phyloP scores from a whole-genome alignment of 2,329 filamentous ascomycete species.

The Shiraia sp. region DNA sequence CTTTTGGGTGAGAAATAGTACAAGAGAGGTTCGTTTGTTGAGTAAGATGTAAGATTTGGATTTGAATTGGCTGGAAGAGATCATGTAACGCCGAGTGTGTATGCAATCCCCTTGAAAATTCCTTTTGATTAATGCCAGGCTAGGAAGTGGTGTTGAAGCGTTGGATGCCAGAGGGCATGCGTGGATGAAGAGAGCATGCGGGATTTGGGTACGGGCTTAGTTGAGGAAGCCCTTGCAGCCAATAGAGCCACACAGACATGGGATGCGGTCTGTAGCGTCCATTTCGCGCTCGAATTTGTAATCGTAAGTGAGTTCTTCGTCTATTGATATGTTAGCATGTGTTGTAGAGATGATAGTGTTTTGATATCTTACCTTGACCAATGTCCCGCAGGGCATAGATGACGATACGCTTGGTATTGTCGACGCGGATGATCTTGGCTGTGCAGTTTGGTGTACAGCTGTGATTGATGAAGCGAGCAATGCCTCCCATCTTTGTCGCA shows the following conservation, averaged over 20 bases:
- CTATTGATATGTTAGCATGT: constrained; percentile 55
- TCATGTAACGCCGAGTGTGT: too few species aligned
- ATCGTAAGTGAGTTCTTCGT: constrained; percentile 98
- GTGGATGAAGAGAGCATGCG: too few species aligned
- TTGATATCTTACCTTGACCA: constrained; percentile 74
- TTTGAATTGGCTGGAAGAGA: too few species aligned
- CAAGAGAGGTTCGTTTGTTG: too few species aligned
- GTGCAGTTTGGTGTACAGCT: constrained; percentile 98
- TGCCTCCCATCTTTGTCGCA: constrained; percentile 97
- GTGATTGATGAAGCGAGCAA: constrained; percentile 98
- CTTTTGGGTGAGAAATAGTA: too few species aligned
- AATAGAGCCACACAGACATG: constrained; percentile 92
- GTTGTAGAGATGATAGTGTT: background rate
- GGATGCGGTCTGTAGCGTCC: constrained; percentile 91
- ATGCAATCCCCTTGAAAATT: too few species aligned
- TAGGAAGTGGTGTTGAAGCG: too few species aligned
- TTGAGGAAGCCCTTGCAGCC: constrained; percentile 99
- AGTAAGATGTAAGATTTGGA: too few species aligned
- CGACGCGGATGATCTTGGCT: constrained; percentile 98
- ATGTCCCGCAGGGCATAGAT: constrained; percentile 98
- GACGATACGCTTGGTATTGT: constrained; percentile 96
- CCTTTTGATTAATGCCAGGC: too few species aligned
- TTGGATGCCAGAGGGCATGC: too few species aligned
- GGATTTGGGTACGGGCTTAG: constrained; percentile 51
- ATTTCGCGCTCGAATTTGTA: constrained; percentile 99